Evolutionary conservation across 495 filamentous ascomycete genomes (phyloP).

Genomic region (Penicillium desertorum): DNA sequence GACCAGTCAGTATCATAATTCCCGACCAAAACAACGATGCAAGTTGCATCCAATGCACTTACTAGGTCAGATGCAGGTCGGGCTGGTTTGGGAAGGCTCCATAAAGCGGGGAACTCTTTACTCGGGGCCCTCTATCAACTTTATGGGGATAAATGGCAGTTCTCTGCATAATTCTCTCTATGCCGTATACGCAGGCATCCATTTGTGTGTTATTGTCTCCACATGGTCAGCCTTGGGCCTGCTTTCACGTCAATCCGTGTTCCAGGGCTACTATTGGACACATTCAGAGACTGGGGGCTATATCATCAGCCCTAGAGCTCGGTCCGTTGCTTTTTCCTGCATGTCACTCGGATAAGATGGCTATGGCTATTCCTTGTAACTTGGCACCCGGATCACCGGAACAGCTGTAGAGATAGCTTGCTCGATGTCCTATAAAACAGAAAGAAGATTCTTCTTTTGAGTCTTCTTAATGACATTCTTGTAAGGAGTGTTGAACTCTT

Average conservation of each 20-base stretch:
- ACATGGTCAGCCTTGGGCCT: neutral
- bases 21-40: neutral
- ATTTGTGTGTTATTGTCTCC: neutral
- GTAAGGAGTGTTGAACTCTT: neutral
- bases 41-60: neutral
- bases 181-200: neutral
- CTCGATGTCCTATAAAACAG: fast-evolving
- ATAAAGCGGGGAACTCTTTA: neutral
- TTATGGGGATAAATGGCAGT: neutral
- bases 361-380: neutral
- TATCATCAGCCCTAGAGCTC: neutral
- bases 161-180: neutral
- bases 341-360: neutral
- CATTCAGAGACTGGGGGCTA: neutral
- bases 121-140: neutral
- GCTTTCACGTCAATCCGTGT: neutral
- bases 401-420: neutral
- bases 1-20: neutral
- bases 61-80: neutral
- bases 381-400: neutral
- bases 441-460: neutral
- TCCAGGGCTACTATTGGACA: neutral
- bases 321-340: neutral
- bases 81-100: too few species aligned
- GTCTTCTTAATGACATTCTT: neutral